These are phyloP conservation scores for Aspergillus novoparasiticus DNA, from an alignment of 2,329 filamentous ascomycete species.

Conservation along the genomic window DNA sequence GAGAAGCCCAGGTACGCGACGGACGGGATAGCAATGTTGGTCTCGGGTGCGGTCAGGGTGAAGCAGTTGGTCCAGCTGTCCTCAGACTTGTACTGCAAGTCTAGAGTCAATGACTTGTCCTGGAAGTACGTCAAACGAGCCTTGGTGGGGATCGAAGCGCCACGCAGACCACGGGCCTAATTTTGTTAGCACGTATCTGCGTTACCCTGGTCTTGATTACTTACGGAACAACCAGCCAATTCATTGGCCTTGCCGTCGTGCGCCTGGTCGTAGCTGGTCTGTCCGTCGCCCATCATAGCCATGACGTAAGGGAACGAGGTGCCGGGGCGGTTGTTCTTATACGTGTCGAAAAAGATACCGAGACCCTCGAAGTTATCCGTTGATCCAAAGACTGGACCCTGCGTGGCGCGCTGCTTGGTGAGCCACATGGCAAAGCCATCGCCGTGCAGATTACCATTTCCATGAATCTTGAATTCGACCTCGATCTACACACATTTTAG, in stretches of 20 bases:
- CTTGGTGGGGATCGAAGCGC: conserved; percentile 77
- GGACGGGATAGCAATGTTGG: conserved; percentile 75
- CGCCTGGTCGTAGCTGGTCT: conserved; percentile 85
- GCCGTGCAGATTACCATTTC: conserved; percentile 85
- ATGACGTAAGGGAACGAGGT: conserved; percentile 97
- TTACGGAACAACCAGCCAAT: conserved; percentile 84
- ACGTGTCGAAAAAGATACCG: conserved; percentile 95
- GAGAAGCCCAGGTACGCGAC: conserved; percentile 67
- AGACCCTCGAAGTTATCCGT: conserved; percentile 89
- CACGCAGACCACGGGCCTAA: conserved; percentile 80
- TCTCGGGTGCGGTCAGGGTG: conserved; percentile 61
- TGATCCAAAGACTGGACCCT: conserved; percentile 84
- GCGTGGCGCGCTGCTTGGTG: conserved; percentile 82
- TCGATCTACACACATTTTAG: conserved; percentile 62
- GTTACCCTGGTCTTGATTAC: conserved; percentile 23
- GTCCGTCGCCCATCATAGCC: conserved; percentile 95
- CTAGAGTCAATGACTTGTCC: conserved; percentile 86
- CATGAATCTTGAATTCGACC: conserved; percentile 92
- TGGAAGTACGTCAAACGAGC: conserved; percentile 92
- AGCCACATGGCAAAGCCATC: conserved; percentile 99
- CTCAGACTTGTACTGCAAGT: conserved; percentile 91
- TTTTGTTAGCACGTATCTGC: not conserved
- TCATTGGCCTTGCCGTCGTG: conserved; percentile 94
- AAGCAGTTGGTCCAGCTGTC: conserved; percentile 91
- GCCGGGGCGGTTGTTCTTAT: conserved; percentile 98